These are phyloP conservation scores for Salix udensis DNA, from an alignment of 345 rosid genomes.

Conservation along the genomic window DNA sequence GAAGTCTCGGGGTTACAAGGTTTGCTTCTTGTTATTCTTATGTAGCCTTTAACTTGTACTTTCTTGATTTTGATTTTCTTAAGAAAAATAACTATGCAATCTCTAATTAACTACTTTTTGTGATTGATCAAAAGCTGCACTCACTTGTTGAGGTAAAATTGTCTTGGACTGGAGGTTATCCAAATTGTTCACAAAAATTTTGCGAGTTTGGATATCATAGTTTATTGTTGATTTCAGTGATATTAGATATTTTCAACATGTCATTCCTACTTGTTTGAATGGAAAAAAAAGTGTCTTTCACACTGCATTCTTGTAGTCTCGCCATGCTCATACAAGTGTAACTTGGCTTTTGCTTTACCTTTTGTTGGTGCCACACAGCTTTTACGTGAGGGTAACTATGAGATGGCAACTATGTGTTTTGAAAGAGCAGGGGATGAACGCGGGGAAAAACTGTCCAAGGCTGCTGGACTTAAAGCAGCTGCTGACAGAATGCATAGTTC, in stretches of 20 bases:
- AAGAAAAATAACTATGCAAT: too few species aligned
- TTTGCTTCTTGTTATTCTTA: neutral
- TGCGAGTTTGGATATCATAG: neutral
- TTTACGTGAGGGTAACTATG: slow-evolving; percentile 35
- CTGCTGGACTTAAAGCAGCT: slow-evolving; percentile 37
- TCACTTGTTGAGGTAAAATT: neutral
- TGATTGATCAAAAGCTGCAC: neutral
- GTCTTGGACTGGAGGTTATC: neutral
- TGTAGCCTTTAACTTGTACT: neutral
- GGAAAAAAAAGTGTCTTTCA: neutral
- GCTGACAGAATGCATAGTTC: slow-evolving; percentile 35
- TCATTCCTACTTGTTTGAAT: neutral
- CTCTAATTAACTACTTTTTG: too few species aligned
- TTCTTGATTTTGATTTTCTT: neutral
- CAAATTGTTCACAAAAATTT: neutral
- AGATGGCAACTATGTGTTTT: slow-evolving; percentile 49
- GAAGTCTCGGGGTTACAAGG: slow-evolving; percentile 46
- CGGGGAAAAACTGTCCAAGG: slow-evolving; percentile 43
- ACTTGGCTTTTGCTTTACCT: neutral
- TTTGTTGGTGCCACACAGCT: slow-evolving; percentile 32
- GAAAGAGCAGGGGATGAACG: slow-evolving; percentile 39
- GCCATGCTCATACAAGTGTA: neutral
- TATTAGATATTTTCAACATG: neutral
- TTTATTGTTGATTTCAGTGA: neutral
- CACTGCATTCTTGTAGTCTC: neutral